Base-by-base conservation (phyloP, 129 eudicot genomes). In the Smallanthus sonchifolius region DNA sequence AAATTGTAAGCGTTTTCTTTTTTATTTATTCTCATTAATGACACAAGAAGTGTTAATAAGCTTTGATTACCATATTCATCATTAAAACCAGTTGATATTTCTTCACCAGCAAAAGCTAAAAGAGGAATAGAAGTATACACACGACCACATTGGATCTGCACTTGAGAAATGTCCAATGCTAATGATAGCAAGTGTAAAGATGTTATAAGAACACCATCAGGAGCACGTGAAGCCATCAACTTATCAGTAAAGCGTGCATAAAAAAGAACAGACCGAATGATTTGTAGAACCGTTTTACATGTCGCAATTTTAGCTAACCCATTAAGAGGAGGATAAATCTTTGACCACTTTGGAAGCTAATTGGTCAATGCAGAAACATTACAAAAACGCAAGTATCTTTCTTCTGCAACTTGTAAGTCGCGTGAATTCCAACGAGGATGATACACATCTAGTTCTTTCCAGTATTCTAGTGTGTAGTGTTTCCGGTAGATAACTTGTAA, bases 361-460 rank as follows among this genome's bases (percentile, higher is more conserved):
- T 81, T 81, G 48, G 89, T 84, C 74, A 87, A 67, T 52, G 99
- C 96, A 37, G 99, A 95, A 32, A 82, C 84, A 54, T 88, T 82
- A 71, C 99, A 88, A 65, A 95, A 95, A 16, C 87, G 94, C 73
- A 83, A 71, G 78, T 88, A 91, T 85, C 97, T 84, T 77, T 95
- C 99, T 84, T 95, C 99, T 48, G 97, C 99, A 70, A 90, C 88
- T 83, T 95, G 99, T 51, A 88, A 80, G 56, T 95, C 99, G 79
- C 94, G 88, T 15, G 93, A 83, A 79, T 79, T 91, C 96, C 96
- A 91, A 28, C 99, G 96, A 63, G 97, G 99, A 78, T 95, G 97
- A 79, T 95, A 95, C 59, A 95, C 79, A 75, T 95, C 99, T 48
- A 95, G 79, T 73, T 95, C 97, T 76, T 91, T 95, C 97, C 97